A percentile compares a stretch with the other conserved stretches of the same genome.
Conservation (phyloP, 169 alveolate species). For the Cryptosporidium muris region DNA sequence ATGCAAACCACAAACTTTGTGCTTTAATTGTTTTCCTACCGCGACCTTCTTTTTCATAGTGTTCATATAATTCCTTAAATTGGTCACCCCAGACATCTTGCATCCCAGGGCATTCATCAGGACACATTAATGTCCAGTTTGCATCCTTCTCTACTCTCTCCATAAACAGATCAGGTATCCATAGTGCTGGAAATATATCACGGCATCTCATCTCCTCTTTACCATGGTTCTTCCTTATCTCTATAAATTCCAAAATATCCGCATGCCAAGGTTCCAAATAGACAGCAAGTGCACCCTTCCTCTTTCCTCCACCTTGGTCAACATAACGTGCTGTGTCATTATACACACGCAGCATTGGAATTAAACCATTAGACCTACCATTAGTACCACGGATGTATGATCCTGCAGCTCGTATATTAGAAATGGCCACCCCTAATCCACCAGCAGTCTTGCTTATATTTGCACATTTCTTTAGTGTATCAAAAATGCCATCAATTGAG, state of each 20-base stretch:
- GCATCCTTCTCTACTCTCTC: constrained; percentile 93
- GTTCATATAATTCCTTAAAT: constrained; percentile 89
- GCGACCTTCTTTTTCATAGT: constrained; percentile 83
- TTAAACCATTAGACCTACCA: constrained; percentile 97
- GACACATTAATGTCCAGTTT: constrained; percentile 98
- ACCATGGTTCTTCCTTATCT: constrained; percentile 95
- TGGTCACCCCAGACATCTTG: constrained; percentile 94
- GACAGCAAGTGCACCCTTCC: constrained; percentile 97
- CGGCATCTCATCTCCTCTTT: constrained; percentile 97
- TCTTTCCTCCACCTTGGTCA: constrained; percentile 90
- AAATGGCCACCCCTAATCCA: constrained; percentile 97
- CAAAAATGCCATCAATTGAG: constrained; percentile 97
- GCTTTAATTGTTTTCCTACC: constrained; percentile 96
- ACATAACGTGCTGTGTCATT: constrained; percentile 87
- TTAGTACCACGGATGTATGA: constrained; percentile 97
- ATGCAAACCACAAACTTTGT: constrained; percentile 94
- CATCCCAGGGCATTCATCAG: constrained; percentile 97
- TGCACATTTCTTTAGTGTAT: constrained; percentile 94
- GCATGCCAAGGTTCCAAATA: constrained; percentile 99
- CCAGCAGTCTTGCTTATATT: constrained; percentile 97
- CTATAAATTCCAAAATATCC: constrained; percentile 94
- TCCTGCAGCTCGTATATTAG: constrained; percentile 93
- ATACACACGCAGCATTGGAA: constrained; percentile 97
- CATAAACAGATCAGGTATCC: constrained; percentile 99
- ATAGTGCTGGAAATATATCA: constrained; percentile 97